Percentiles rank a stretch among this genome's conserved stretches.
Evolutionary conservation across 2,329 filamentous ascomycete species (phyloP).

Genomic region (Fusarium sulawesiense): DNA sequence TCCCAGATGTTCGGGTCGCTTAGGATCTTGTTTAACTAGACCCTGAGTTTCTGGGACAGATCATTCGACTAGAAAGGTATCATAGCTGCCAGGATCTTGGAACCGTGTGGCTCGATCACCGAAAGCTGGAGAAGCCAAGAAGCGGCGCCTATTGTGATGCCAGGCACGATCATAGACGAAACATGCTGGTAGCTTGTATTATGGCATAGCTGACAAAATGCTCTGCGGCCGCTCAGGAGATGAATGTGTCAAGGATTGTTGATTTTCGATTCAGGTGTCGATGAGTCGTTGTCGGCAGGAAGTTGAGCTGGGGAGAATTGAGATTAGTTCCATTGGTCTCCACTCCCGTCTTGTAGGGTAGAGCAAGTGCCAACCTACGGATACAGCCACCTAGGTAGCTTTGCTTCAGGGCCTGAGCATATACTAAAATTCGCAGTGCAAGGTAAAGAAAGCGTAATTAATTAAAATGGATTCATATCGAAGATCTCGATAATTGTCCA

Average conservation of each 20-base stretch:
- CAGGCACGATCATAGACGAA: not conserved
- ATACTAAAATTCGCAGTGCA: conserved; percentile 1
- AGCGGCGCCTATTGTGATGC: conserved; percentile 18
- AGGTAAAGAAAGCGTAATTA: not conserved
- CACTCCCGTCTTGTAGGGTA: conserved; percentile 4
- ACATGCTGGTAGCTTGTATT: not conserved
- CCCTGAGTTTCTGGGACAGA: conserved; percentile 46
- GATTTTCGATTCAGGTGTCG: not conserved
- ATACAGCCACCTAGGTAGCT: not conserved
- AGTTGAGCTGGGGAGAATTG: not conserved
- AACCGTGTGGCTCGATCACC: conserved; percentile 28
- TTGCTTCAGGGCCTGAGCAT: not conserved
- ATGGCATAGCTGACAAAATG: not conserved
- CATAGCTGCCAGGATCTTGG: conserved; percentile 40
- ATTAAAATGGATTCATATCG: not conserved
- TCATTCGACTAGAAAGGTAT: conserved; percentile 43
- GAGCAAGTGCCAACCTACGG: not conserved
- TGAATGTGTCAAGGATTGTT: not conserved
- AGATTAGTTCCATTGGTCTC: not conserved
- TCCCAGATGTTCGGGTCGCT: conserved; percentile 55
- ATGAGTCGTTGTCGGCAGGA: not conserved
- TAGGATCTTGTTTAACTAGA: conserved; percentile 53
- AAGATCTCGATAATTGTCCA: not conserved
- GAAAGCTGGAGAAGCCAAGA: conserved; percentile 30
- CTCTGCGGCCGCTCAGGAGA: not conserved